Conservation (phyloP, 805 yeast genomes). For the Pichia membranifaciens region DNA sequence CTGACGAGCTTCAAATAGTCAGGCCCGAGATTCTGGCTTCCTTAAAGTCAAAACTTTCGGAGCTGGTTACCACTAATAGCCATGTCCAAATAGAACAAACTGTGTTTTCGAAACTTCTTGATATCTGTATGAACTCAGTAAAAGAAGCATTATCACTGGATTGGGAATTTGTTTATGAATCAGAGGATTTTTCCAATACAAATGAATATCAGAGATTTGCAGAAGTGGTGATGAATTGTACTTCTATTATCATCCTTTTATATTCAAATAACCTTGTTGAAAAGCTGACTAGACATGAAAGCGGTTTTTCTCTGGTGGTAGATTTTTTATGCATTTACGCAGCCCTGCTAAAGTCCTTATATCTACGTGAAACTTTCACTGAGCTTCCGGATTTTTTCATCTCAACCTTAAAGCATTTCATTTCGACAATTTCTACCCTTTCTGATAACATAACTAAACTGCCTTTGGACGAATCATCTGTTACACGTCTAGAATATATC, state of each 20-base stretch:
- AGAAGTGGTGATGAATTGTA: not conserved
- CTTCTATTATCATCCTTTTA: slow-evolving; percentile 2
- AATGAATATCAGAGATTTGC: slow-evolving; percentile 6
- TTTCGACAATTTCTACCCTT: not conserved
- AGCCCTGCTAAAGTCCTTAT: not conserved
- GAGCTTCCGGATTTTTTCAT: slow-evolving; percentile 9
- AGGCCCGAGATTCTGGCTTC: not conserved
- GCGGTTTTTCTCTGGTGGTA: not conserved
- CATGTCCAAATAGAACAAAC: not conserved
- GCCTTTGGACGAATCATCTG: slow-evolving; percentile 16
- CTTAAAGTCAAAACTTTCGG: slow-evolving; percentile 3
- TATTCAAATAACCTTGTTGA: not conserved
- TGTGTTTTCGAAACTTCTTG: not conserved
- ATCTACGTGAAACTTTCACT: not conserved
- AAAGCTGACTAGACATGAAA: not conserved
- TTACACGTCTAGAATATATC: slow-evolving; percentile 57
- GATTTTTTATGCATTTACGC: slow-evolving; percentile 6
- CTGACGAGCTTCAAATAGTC: not conserved
- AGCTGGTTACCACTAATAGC: not conserved
- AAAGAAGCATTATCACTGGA: slow-evolving; percentile 7
- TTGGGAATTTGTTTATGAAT: slow-evolving; percentile 6
- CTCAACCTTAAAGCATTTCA: slow-evolving; percentile 1
- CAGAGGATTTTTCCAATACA: not conserved
- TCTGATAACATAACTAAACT: not conserved
- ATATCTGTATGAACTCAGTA: not conserved